Base-by-base conservation (phyloP, 2,329 filamentous ascomycete genomes). In the Bimuria novae-zelandiae region DNA sequence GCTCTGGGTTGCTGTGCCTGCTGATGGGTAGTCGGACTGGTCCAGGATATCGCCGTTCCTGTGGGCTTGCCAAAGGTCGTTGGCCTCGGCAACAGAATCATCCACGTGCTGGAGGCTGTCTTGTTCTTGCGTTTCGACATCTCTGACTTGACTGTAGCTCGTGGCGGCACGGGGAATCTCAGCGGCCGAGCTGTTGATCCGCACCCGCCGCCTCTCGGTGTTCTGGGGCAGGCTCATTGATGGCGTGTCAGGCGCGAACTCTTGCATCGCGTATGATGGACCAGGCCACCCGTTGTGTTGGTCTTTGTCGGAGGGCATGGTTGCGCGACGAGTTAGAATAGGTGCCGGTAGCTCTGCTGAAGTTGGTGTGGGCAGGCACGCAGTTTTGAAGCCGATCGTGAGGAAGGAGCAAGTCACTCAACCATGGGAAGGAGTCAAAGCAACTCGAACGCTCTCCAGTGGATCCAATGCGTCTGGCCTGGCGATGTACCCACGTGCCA, bases 111-210 rank as follows among this genome's bases (percentile, higher is more conserved):
- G 58, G 44, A 33, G 42, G 23, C 33, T 47, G 14, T 25, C 44
- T 21, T 23, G 22, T 21, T 21, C 16, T 21, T 55, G 16, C 49
- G 56, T 27, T 11, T 63, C 59, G 3, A 54, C 33, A 22, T 63
- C 60, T 39, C 54, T 56, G 23, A 55, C 27, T 35, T 56, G 60
- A 40, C 54, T 55, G 39, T 59, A 53, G 49, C 52, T 57, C 19
- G 50, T 56, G 16, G 52, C 29, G 1, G 52, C 51, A 8, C 50
- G 50, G 10, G 60, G 61, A 8, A 67, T 63, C 14, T 64, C 51
- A 46, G 61, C 61, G 39, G 65, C 65, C 1, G 61, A 57, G 52
- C 65, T 68, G 47, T 67, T 68, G 56, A 69, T 67, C 29, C 67
- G 61, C 33, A 69, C 67, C 10, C 64, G 53, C 8, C 43, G 49